Evolutionary conservation across 345 rosid genomes (phyloP).

Genomic region (Salix udensis): DNA sequence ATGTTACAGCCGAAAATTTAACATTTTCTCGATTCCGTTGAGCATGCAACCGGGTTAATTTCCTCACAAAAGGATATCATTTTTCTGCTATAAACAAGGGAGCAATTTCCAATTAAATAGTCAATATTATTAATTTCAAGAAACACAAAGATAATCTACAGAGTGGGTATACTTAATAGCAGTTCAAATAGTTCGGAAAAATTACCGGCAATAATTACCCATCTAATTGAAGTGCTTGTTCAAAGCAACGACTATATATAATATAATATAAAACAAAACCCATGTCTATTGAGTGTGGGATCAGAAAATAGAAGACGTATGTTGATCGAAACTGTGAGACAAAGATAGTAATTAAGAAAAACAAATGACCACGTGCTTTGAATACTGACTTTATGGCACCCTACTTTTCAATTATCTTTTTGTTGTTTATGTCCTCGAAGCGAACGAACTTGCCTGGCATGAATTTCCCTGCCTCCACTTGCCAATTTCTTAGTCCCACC

Average conservation of each 20-base stretch:
- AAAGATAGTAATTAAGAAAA: no score
- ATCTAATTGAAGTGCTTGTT: no score
- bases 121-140: no score
- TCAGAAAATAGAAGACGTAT: background rate
- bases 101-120: no score
- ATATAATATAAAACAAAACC: no score
- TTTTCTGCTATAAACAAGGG: no score
- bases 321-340: background rate
- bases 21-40: no score
- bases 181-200: background rate
- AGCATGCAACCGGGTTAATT: no score
- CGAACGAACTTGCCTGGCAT: background rate
- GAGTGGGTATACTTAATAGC: background rate
- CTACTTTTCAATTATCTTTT: background rate
- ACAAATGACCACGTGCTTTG: slow-evolving; percentile 7
- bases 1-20: no score
- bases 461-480: background rate
- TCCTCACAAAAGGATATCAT: no score
- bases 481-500: background rate
- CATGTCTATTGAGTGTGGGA: background rate
- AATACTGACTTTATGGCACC: slow-evolving; percentile 6
- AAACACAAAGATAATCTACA: background rate
- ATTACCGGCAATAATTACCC: no score
- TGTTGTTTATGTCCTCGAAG: background rate
- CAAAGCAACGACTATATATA: background rate